Percentiles rank a stretch among this genome's conserved stretches.
phyloP scores from a whole-genome alignment of 345 rosid genomes.

The Zanthoxylum bungeanum region DNA sequence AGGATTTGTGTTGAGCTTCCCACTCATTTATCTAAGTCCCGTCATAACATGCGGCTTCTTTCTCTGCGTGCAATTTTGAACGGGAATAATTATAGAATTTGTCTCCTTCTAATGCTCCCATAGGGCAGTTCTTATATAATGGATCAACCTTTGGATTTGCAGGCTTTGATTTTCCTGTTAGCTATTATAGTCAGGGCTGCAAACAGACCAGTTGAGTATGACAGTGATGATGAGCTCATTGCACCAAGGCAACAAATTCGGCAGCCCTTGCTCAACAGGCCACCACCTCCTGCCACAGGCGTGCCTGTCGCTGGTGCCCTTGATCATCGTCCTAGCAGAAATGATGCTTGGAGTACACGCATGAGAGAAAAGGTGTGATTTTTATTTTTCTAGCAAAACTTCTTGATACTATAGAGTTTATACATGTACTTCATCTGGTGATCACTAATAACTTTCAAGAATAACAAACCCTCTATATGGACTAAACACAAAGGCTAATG shows the following conservation, averaged over 20 bases:
- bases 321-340: conserved; percentile 90
- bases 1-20: neutral
- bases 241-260: conserved; percentile 75
- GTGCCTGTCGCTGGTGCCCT: conserved; percentile 74
- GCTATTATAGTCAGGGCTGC: conserved; percentile 80
- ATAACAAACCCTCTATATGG: neutral
- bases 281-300: conserved; percentile 65
- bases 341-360: conserved; percentile 97
- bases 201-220: conserved; percentile 75
- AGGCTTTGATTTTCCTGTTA: conserved; percentile 85
- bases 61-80: neutral
- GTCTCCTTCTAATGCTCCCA: neutral
- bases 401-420: neutral
- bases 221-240: conserved; percentile 89
- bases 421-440: neutral
- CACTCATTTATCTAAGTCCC: neutral
- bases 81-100: neutral
- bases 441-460: neutral
- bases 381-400: neutral
- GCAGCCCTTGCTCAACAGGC: conserved; percentile 80
- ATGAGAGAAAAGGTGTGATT: conserved; percentile 90
- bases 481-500: neutral
- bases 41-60: neutral
- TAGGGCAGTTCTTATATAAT: neutral
- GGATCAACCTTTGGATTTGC: conserved; percentile 23